A percentile compares a stretch with the other conserved stretches of the same genome.
These are phyloP conservation scores for Cercospora canescens DNA, from an alignment of 2,329 filamentous ascomycete species.

Conservation along the genomic window DNA sequence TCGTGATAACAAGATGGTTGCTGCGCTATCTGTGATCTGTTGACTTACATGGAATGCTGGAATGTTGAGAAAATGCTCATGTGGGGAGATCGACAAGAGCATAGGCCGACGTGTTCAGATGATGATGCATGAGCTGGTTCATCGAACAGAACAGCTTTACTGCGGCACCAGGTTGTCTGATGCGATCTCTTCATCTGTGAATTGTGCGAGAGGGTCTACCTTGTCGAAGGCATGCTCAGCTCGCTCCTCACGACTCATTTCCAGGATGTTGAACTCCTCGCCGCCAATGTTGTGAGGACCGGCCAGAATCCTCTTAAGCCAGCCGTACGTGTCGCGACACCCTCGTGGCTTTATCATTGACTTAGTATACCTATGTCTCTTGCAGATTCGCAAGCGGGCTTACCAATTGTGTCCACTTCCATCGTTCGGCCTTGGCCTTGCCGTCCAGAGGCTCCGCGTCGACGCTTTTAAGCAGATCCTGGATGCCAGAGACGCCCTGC, in stretches of 20 bases:
- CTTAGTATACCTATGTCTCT: not conserved
- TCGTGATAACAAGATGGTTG: not conserved
- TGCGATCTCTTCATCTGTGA: constrained; percentile 3
- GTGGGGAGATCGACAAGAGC: not conserved
- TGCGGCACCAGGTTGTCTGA: not conserved
- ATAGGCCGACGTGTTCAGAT: not conserved
- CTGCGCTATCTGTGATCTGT: not conserved
- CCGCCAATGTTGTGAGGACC: not conserved
- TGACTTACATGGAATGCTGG: not conserved
- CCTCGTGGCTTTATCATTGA: not conserved
- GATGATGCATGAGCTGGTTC: not conserved
- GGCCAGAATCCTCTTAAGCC: not conserved
- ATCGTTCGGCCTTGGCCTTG: constrained; percentile 10
- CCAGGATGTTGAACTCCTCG: not conserved
- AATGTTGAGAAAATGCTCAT: not conserved
- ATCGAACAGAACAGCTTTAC: not conserved
- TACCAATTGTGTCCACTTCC: constrained; percentile 11
- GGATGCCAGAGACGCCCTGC: not conserved
- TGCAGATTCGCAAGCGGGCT: not conserved
- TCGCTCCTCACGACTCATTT: not conserved
- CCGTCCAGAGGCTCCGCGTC: not conserved
- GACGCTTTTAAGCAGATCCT: not conserved
- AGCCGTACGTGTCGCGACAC: not conserved
- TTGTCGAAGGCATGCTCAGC: not conserved
- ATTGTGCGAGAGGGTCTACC: not conserved